Conservation (phyloP, 202 grass and related monocot species). For the Eragrostis tef region DNA sequence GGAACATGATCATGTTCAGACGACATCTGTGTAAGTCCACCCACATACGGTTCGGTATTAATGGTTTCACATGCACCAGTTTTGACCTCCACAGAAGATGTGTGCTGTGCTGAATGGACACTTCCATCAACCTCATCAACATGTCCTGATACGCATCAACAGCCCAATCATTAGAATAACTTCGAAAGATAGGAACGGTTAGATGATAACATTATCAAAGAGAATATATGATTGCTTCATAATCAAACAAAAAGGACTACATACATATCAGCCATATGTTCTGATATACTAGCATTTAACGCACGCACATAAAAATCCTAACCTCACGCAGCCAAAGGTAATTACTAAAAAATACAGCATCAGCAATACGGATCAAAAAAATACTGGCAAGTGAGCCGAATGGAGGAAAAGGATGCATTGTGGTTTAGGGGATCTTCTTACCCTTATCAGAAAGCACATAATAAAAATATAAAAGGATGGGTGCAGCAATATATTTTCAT, state of each 20-base stretch:
- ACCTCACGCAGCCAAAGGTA: not conserved
- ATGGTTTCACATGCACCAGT: slow-evolving; percentile 21
- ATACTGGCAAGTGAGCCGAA: not conserved
- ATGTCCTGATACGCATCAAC: slow-evolving; percentile 37
- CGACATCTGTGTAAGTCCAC: not conserved
- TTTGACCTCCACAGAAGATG: slow-evolving; percentile 37
- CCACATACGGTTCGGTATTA: not conserved
- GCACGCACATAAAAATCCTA: not conserved
- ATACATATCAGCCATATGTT: not conserved
- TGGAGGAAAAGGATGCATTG: slow-evolving; percentile 2
- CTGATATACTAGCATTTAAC: not conserved
- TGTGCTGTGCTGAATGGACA: slow-evolving; percentile 37
- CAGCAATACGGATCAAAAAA: not conserved
- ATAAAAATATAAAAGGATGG: not conserved
- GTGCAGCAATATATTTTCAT: not conserved
- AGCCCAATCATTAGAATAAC: slow-evolving; percentile 41
- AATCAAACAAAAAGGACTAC: not conserved
- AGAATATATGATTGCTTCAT: slow-evolving; percentile 40
- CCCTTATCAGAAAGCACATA: slow-evolving; percentile 1
- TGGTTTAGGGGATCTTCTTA: not conserved
- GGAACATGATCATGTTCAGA: not conserved
- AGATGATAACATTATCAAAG: not conserved
- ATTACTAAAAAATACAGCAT: not conserved
- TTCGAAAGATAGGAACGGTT: slow-evolving; percentile 16
- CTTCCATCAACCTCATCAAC: slow-evolving; percentile 40